phyloP scores from a whole-genome alignment of 495 filamentous ascomycete species.

The Penicillium dipodomyicola region DNA sequence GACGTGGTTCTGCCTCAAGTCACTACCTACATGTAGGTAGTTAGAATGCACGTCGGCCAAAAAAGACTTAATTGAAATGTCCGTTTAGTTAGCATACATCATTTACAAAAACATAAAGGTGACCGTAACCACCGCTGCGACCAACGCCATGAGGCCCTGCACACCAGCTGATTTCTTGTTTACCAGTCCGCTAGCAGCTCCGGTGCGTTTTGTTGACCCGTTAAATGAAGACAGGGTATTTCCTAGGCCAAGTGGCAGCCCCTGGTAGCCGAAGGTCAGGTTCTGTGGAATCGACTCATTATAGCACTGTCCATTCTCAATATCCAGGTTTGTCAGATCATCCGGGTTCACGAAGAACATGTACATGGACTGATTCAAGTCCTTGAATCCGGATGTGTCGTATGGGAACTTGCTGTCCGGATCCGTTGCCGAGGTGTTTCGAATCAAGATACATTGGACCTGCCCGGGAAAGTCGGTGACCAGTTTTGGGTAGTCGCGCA shows the following conservation, averaged over 20 bases:
- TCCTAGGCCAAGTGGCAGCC: slow-evolving; percentile 43
- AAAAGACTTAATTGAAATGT: background rate
- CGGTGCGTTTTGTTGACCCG: slow-evolving; percentile 21
- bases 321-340: slow-evolving; percentile 65
- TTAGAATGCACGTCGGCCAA: too few relatives aligned
- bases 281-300: slow-evolving; percentile 63
- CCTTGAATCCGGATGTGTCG: slow-evolving; percentile 67
- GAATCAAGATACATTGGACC: slow-evolving; percentile 75
- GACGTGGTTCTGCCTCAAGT: too few relatives aligned
- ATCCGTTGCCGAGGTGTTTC: slow-evolving; percentile 72
- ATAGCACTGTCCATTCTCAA: slow-evolving; percentile 65
- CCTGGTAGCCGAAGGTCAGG: slow-evolving; percentile 67
- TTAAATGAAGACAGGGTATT: slow-evolving; percentile 12
- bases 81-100: background rate
- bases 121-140: slow-evolving; percentile 12
- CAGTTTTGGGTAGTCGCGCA: slow-evolving; percentile 69
- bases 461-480: slow-evolving; percentile 61
- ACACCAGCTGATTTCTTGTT: slow-evolving; percentile 3
- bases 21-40: too few relatives aligned
- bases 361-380: slow-evolving; percentile 58
- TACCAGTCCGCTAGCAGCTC: slow-evolving; percentile 12
- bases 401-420: slow-evolving; percentile 63
- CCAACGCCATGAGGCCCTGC: slow-evolving; percentile 13
- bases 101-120: slow-evolving; percentile 19
- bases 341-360: slow-evolving; percentile 78